Evolutionary conservation across 1,284 basidiomycete genomes (phyloP), one percentile per base, ranked within the genome.

Genomic region (Ganoderma boninense): DNA sequence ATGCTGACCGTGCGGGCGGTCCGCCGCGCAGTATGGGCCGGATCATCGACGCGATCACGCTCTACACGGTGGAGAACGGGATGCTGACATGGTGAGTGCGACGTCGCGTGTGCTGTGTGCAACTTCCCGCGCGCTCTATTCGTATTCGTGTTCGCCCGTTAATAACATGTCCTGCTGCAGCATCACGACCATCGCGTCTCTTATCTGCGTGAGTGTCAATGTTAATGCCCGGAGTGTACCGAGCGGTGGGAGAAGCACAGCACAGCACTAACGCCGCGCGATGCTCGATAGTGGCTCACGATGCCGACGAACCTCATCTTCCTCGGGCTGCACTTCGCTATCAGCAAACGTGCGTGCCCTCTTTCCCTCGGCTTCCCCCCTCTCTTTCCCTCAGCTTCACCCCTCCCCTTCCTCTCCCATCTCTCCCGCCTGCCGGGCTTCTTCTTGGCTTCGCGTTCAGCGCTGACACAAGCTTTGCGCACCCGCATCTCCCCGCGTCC

Each of bases 51-150:
- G 76, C 82, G 0, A 80, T 89, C 62, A 85, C 86, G 20, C 75
- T 87, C 14, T 89, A 89, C 71, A 84, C 87, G 1, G 82, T 89
- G 49, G 86, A 89, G 76, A 87, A 84, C 32, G 87, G 88, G 44
- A 78, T 83, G 49, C 76, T 88, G 59, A 88, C 87, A 29, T 84
- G 84, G 87, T 87, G 71, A 46, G 80, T 76, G 8, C 35, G 16
- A 35, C 56, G 26, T 35, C 60, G 46, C 32, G 29, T 32, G 2
- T 2, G 29, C 29, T 32, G 29, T 4, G 4, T 32, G n/a, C n/a
- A n/a, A n/a, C n/a, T n/a, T n/a, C n/a, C n/a, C n/a, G n/a, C n/a
- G n/a, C n/a, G n/a, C n/a, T n/a, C n/a, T n/a, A n/a, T n/a, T n/a
- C n/a, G n/a, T n/a, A n/a, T n/a, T 57, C 29, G 29, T 57, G 29